phyloP scores from a whole-genome alignment of 2,329 filamentous ascomycete genomes.

The Hypomyces perniciosus region DNA sequence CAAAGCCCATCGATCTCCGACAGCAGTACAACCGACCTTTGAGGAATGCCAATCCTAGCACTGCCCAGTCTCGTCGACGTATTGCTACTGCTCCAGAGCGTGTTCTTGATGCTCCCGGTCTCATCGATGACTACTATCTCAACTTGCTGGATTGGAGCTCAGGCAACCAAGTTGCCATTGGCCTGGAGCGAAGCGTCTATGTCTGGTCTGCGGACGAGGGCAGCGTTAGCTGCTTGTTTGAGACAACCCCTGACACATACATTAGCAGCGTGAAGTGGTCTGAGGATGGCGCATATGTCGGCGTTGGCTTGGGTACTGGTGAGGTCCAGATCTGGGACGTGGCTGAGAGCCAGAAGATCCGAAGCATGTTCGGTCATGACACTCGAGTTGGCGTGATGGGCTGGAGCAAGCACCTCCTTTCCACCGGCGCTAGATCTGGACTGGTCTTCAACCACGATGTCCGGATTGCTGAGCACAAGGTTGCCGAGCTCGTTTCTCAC shows the following conservation, averaged over 20 bases:
- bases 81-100: slow-evolving; percentile 93
- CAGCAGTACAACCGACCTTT: slow-evolving; percentile 97
- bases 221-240: slow-evolving; percentile 79
- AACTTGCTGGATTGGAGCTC: slow-evolving; percentile 98
- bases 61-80: slow-evolving; percentile 83
- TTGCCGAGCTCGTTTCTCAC: slow-evolving; percentile 93
- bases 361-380: slow-evolving; percentile 97
- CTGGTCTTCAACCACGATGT: slow-evolving; percentile 99
- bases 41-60: slow-evolving; percentile 65
- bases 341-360: slow-evolving; percentile 87
- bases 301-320: slow-evolving; percentile 87
- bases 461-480: slow-evolving; percentile 94
- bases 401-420: slow-evolving; percentile 98
- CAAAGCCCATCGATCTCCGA: slow-evolving; percentile 93
- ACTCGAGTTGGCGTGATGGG: slow-evolving; percentile 96
- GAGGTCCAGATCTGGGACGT: slow-evolving; percentile 99
- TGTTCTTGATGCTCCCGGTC: slow-evolving; percentile 89
- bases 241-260: slow-evolving; percentile 86
- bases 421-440: slow-evolving; percentile 88
- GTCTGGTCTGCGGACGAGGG: slow-evolving; percentile 97
- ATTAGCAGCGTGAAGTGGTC: slow-evolving; percentile 99
- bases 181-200: slow-evolving; percentile 93
- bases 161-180: slow-evolving; percentile 95
- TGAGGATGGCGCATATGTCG: slow-evolving; percentile 91
- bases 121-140: slow-evolving; percentile 98